Conservation (phyloP, 768 basidiomycete genomes). For the Boletales sp. region DNA sequence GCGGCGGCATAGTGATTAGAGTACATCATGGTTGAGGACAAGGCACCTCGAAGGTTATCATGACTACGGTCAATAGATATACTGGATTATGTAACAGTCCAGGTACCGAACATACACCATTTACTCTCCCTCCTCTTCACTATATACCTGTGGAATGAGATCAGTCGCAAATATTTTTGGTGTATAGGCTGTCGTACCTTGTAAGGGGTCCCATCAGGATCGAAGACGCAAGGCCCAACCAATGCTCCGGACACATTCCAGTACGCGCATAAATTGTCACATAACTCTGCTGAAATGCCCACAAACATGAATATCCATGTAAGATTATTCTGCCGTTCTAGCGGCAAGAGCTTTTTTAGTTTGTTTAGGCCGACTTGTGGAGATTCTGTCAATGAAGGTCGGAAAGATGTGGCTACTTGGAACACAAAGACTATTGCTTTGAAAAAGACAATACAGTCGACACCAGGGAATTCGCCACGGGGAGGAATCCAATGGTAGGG, state of each 20-base stretch:
- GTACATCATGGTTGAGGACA: slow-evolving; percentile 37
- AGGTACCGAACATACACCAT: too few relatives aligned
- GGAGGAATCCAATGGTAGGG: not conserved
- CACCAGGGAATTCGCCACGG: not conserved
- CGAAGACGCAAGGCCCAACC: too few relatives aligned
- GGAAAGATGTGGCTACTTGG: too few relatives aligned
- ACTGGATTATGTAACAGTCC: slow-evolving; percentile 19
- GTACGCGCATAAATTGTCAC: not conserved
- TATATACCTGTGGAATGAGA: too few relatives aligned
- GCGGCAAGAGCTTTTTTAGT: not conserved
- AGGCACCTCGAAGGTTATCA: not conserved
- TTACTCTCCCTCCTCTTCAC: too few relatives aligned
- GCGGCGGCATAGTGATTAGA: slow-evolving; percentile 36
- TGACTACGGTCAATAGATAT: not conserved
- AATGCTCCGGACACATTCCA: not conserved
- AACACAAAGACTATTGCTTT: too few relatives aligned
- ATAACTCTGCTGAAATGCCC: not conserved
- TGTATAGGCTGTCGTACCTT: too few relatives aligned
- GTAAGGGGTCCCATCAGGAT: too few relatives aligned
- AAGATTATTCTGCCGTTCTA: not conserved
- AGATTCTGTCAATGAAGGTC: not conserved
- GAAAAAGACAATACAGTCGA: too few relatives aligned
- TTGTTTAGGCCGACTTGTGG: not conserved
- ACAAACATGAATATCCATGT: not conserved
- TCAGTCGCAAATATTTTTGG: too few relatives aligned